phyloP scores from a whole-genome alignment of 352 stramenopile species.

The Globisporangium irregulare region DNA sequence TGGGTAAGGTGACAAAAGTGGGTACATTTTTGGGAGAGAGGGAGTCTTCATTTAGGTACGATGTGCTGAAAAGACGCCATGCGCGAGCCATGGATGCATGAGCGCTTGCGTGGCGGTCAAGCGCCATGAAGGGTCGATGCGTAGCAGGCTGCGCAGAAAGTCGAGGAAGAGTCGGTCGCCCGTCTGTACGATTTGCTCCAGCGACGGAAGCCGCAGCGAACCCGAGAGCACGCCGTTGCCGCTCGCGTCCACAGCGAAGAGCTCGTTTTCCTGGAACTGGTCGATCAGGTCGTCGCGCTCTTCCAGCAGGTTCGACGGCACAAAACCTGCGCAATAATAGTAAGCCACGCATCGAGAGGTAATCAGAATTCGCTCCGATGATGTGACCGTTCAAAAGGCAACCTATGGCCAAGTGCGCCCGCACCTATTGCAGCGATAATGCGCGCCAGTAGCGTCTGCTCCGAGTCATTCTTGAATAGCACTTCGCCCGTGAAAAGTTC shows the following conservation, averaged over 20 bases:
- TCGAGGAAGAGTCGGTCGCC: constrained; percentile 57
- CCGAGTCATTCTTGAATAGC: constrained; percentile 85
- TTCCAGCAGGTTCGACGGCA: constrained; percentile 56
- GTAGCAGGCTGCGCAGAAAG: constrained; percentile 64
- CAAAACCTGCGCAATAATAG: constrained; percentile 34
- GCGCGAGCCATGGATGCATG: constrained; percentile 61
- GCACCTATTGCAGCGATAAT: constrained; percentile 81
- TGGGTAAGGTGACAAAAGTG: constrained; percentile 14
- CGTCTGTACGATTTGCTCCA: constrained; percentile 57
- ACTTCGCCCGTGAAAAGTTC: constrained; percentile 88
- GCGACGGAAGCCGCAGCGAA: constrained; percentile 30
- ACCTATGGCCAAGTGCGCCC: constrained; percentile 4
- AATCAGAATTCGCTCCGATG: neutral
- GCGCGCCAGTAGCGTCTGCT: constrained; percentile 91
- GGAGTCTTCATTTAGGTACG: constrained; percentile 26
- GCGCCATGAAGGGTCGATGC: constrained; percentile 58
- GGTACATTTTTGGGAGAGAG: constrained; percentile 4
- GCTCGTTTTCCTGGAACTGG: constrained; percentile 55
- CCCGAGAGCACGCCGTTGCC: constrained; percentile 48
- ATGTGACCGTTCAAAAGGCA: neutral
- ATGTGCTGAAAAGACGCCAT: constrained; percentile 50
- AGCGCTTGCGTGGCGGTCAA: constrained; percentile 55
- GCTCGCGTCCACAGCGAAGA: constrained; percentile 48
- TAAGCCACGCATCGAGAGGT: neutral
- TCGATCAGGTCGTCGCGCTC: constrained; percentile 45